Evolutionary conservation across 2,329 filamentous ascomycete genomes (phyloP).

Genomic region (Microascus cirrosus): DNA sequence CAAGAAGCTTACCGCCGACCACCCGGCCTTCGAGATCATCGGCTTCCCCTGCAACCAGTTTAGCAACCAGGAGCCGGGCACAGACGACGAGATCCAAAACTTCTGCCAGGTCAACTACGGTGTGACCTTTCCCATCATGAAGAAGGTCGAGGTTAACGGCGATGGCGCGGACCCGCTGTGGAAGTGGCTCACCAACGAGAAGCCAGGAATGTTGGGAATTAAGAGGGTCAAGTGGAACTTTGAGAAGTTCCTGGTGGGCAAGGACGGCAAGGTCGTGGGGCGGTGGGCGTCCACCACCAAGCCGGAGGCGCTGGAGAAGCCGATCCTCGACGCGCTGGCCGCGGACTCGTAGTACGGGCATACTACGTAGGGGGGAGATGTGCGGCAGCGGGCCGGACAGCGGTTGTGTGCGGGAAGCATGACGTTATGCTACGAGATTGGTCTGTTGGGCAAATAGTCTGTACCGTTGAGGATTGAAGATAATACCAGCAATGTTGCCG

Average conservation of each 20-base stretch:
- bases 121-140: constrained; percentile 81
- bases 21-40: constrained; percentile 73
- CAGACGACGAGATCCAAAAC: constrained; percentile 66
- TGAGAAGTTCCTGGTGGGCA: constrained; percentile 89
- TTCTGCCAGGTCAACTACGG: constrained; percentile 94
- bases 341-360: neutral
- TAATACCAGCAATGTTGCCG: too few relatives aligned
- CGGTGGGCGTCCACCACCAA: constrained; percentile 84
- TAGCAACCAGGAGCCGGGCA: constrained; percentile 76
- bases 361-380: neutral
- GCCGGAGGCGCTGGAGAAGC: constrained; percentile 67
- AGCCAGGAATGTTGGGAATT: constrained; percentile 75
- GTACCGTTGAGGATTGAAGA: too few relatives aligned
- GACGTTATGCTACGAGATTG: too few relatives aligned
- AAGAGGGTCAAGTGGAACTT: constrained; percentile 99
- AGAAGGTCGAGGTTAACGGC: constrained; percentile 92
- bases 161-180: constrained; percentile 68
- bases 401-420: too few relatives aligned
- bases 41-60: constrained; percentile 99
- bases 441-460: too few relatives aligned
- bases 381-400: too few relatives aligned
- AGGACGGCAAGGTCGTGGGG: constrained; percentile 74
- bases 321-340: constrained; percentile 61
- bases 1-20: constrained; percentile 57
- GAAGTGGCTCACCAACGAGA: constrained; percentile 61